Percentiles rank a stretch among this genome's conserved stretches.
phyloP scores from a whole-genome alignment of 1,139 yeast species.

The Pichia sp. region DNA sequence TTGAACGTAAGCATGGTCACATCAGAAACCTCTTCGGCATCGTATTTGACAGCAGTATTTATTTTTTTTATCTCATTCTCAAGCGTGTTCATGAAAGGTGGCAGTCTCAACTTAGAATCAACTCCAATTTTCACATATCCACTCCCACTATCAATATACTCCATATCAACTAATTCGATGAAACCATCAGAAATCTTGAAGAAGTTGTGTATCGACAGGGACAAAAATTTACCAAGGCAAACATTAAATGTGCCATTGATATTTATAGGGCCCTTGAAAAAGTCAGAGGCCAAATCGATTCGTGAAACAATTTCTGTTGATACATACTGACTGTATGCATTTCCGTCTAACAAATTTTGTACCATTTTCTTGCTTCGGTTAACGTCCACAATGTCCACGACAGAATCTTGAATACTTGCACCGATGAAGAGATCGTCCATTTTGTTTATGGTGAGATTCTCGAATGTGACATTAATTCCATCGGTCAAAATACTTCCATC shows the following conservation, averaged over 20 bases:
- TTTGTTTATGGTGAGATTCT: neutral
- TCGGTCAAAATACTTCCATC: neutral
- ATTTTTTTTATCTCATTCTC: slow-evolving; percentile 4
- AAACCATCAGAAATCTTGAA: neutral
- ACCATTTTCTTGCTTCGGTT: neutral
- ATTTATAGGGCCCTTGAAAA: neutral
- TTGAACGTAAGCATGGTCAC: neutral
- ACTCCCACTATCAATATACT: neutral
- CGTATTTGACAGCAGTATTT: slow-evolving; percentile 4
- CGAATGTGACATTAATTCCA: neutral
- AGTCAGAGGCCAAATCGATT: neutral
- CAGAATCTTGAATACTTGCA: neutral
- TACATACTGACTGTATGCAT: neutral
- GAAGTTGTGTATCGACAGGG: neutral
- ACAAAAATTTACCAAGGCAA: neutral
- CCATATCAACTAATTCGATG: slow-evolving; percentile 1
- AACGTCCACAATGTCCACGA: slow-evolving; percentile 2
- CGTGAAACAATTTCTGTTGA: neutral
- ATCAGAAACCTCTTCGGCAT: neutral
- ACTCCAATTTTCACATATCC: slow-evolving; percentile 4
- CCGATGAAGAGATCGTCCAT: neutral
- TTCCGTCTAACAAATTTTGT: neutral
- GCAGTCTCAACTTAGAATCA: neutral
- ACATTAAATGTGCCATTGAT: neutral
- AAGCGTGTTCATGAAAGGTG: neutral